Conservation (phyloP, 78 protist species). For the Emiliania huxleyi region DNA sequence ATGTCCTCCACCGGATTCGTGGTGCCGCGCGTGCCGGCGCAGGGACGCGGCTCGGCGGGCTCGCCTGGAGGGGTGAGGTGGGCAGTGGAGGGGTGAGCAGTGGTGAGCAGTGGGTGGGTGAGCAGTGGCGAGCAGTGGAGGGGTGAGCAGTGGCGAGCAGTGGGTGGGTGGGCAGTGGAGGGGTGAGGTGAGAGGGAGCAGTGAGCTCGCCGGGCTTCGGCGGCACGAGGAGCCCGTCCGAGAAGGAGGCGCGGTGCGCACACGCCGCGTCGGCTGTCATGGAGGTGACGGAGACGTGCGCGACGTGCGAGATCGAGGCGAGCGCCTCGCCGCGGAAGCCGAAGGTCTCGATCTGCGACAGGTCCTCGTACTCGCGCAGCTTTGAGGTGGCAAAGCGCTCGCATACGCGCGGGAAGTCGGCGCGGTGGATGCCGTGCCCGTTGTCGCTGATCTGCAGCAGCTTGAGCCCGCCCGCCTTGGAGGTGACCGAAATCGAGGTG, state of each 20-base stretch:
- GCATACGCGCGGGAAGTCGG: slow-evolving; percentile 60
- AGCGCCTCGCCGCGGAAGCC: slow-evolving; percentile 87
- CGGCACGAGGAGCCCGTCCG: slow-evolving; percentile 67
- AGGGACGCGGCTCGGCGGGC: slow-evolving; percentile 68
- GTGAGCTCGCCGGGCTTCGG: slow-evolving; percentile 45
- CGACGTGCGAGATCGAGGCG: slow-evolving; percentile 90
- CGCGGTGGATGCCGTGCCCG: slow-evolving; percentile 65
- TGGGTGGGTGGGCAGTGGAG: too few relatives aligned
- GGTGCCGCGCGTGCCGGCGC: slow-evolving; percentile 85
- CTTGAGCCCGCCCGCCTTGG: slow-evolving; percentile 62
- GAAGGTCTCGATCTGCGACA: slow-evolving; percentile 51
- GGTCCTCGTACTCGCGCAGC: slow-evolving; percentile 59
- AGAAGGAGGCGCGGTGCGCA: slow-evolving; percentile 57
- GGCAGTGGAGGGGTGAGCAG: too few relatives aligned
- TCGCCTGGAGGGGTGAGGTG: too few relatives aligned
- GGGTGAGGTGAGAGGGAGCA: too few relatives aligned
- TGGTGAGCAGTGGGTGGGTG: too few relatives aligned
- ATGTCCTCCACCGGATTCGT: slow-evolving; percentile 83
- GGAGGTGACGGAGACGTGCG: slow-evolving; percentile 85
- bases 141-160: too few relatives aligned
- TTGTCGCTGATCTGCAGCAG: slow-evolving; percentile 55
- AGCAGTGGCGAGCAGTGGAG: too few relatives aligned
- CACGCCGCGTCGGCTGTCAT: slow-evolving; percentile 56
- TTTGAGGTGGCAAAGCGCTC: slow-evolving; percentile 71
- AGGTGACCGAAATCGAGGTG: slow-evolving; percentile 24